Evolutionary conservation across 208 protist species (phyloP).

Genomic region (Acanthamoeba lenticulata): DNA sequence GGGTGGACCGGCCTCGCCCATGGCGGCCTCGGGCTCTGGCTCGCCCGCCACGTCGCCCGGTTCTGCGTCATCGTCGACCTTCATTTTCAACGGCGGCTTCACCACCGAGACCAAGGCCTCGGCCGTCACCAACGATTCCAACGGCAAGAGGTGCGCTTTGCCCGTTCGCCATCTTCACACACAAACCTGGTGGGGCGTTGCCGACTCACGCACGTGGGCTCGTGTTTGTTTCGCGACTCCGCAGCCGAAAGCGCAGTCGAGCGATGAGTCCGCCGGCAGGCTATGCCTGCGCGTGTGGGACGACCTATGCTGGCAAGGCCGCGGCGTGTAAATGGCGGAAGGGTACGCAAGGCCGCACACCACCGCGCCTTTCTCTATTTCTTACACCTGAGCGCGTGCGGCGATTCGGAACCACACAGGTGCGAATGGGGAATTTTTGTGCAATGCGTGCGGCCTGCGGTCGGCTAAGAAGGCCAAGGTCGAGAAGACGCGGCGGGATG

Average conservation of each 20-base stretch:
- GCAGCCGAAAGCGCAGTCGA: neutral
- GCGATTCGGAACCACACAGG: neutral
- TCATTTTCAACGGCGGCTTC: neutral
- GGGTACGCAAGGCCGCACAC: neutral
- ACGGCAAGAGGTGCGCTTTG: neutral
- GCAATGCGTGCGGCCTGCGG: slow-evolving; percentile 8
- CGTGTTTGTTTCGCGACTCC: neutral
- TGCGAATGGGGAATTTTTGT: slow-evolving; percentile 39
- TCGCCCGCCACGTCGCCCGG: neutral
- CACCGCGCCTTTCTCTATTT: too few relatives aligned
- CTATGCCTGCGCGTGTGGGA: slow-evolving; percentile 18
- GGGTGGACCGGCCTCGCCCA: neutral
- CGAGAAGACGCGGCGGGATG: neutral
- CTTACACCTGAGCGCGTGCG: neutral
- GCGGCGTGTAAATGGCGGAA: slow-evolving; percentile 38
- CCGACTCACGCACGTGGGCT: neutral
- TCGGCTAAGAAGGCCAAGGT: neutral
- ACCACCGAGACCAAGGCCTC: neutral
- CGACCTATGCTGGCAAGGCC: slow-evolving; percentile 7
- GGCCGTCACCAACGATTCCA: neutral
- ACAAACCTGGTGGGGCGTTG: neutral
- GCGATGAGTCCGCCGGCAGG: slow-evolving; percentile 1
- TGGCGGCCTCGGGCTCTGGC: neutral
- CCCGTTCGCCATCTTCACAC: neutral
- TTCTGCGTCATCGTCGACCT: neutral